Base-by-base conservation (phyloP, 768 basidiomycete genomes). In the Pisolithus microcarpus region DNA sequence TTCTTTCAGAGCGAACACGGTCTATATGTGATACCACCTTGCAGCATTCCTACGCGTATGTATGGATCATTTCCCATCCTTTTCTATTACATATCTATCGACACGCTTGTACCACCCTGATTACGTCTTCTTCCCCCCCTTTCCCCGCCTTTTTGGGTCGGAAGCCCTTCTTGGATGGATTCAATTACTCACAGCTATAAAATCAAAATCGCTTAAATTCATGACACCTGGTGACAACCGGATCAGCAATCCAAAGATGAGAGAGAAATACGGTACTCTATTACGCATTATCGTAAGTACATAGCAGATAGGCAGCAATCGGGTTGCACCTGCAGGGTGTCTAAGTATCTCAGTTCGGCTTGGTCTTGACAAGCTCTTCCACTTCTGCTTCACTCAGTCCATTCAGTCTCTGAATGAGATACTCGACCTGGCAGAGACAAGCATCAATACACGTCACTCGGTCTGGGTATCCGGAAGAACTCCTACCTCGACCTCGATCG, bases 401-500 rank as follows among this genome's bases (percentile, higher is more conserved):
- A 38, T 96, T 87, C 49, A 99, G 72, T 49, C 96, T 79, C 54
- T 81, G 82, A 7, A 98, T 70, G n/a, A 99, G 79, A 68, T 99
- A 99, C 47, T 97, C 92, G 37, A 98, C 90, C 94, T 97, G 15
- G 13, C 11, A 11, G 11, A 1, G 60, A 34, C 11, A 36, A 23
- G 26, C 50, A 15, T 21, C 13, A 16, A 39, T 59, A 38, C 43
- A 37, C 42, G 21, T 13, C 28, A 42, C 38, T 21, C 6, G 7
- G 8, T 30, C 4, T 6, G 18, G 7, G n/a, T 5, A 15, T 42
- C 39, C 45, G 21, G 24, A 51, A 8, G 23, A 60, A 71, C 1
- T 50, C 76, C 43, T 64, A 95, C 95, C 90, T 99, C 96, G 52
- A 99, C 91, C 63, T 96, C 92, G 68, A 95, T 97, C 1, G 96